Percentiles rank a stretch among this genome's conserved stretches.
Evolutionary conservation across 805 yeast species (phyloP).

Genomic region (Sungouiozyma ichnusensis): DNA sequence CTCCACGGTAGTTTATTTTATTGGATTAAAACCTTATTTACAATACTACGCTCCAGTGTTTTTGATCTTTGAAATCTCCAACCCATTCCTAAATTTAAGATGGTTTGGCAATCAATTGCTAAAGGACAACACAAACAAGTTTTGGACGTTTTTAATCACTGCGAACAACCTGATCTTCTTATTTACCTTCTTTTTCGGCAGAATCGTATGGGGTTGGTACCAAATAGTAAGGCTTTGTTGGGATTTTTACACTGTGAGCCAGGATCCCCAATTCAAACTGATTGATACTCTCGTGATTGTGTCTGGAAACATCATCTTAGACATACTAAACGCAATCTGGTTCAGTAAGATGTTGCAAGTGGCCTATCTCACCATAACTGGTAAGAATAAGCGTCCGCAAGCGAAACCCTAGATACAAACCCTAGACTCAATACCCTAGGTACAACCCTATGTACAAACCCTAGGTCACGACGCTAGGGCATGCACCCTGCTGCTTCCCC

Average conservation of each 20-base stretch:
- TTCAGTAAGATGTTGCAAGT: constrained; percentile 64
- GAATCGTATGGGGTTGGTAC: constrained; percentile 76
- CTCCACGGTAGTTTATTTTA: constrained; percentile 60
- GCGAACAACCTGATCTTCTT: constrained; percentile 32
- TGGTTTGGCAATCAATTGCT: constrained; percentile 53
- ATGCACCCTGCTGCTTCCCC: not conserved
- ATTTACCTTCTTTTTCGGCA: constrained; percentile 52
- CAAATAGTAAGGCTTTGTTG: constrained; percentile 42
- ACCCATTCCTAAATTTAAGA: constrained; percentile 81
- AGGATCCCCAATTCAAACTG: constrained; percentile 35
- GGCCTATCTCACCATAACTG: constrained; percentile 35
- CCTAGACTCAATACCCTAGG: no score
- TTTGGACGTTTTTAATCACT: constrained; percentile 45
- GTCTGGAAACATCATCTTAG: constrained; percentile 47
- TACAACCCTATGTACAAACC: no score
- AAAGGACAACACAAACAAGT: constrained; percentile 5
- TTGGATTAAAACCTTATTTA: constrained; percentile 58
- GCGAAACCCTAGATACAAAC: not conserved
- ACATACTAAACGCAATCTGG: constrained; percentile 66
- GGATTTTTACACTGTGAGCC: constrained; percentile 37
- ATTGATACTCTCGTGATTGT: constrained; percentile 29
- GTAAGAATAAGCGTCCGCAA: constrained; percentile 2
- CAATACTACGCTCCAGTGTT: constrained; percentile 72
- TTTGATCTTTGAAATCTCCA: constrained; percentile 70
- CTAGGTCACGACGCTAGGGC: constrained; percentile 3